Percentiles rank a stretch among this genome's conserved stretches.
Conservation (phyloP, 23 red algal species). For the Gracilaria vermiculophylla region DNA sequence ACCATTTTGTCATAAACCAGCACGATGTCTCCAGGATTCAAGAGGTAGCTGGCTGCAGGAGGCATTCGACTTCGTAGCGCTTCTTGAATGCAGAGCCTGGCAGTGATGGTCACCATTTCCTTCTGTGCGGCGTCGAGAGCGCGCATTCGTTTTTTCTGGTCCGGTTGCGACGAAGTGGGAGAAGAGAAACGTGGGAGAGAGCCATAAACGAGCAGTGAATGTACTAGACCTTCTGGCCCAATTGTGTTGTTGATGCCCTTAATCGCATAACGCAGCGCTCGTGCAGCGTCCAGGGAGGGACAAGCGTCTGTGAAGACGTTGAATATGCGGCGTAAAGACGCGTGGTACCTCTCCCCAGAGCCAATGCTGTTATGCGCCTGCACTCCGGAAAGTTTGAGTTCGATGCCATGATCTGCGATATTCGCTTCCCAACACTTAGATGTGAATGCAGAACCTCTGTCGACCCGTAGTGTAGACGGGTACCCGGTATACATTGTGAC, state of each 20-base stretch:
- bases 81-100: not conserved
- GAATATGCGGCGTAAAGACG: not conserved
- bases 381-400: not conserved
- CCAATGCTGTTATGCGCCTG: conserved; percentile 36
- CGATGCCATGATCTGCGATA: not conserved
- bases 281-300: not conserved
- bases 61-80: not conserved
- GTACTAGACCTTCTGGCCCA: not conserved
- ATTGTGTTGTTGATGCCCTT: conserved; percentile 1
- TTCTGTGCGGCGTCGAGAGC: not conserved
- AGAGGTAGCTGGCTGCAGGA: not conserved
- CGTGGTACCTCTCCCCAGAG: conserved; percentile 9
- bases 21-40: not conserved
- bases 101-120: not conserved
- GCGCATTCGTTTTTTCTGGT: not conserved
- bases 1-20: not conserved
- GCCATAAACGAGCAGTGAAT: not conserved
- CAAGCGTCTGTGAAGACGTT: no score
- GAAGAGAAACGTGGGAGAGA: not conserved
- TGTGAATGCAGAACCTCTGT: not conserved
- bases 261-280: not conserved
- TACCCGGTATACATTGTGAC: conserved; percentile 2
- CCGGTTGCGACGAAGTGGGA: not conserved
- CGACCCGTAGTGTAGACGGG: not conserved
- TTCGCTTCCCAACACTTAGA: not conserved